Evolutionary conservation across 2,329 filamentous ascomycete genomes (phyloP), one percentile per base, ranked within the genome.

Genomic region (Rutstroemia sp.): DNA sequence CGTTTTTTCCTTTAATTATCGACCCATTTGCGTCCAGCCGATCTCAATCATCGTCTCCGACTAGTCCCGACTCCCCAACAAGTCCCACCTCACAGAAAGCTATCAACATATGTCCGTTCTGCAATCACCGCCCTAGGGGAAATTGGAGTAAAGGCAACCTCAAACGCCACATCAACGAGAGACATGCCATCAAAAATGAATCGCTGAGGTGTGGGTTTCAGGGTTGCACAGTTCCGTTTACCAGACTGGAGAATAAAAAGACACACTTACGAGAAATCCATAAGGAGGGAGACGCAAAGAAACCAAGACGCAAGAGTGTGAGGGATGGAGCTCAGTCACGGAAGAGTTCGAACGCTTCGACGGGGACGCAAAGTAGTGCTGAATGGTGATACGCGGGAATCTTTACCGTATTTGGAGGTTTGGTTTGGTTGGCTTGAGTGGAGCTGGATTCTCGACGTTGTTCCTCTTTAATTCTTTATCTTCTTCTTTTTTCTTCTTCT

Each of bases 81-180:
- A n/a, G 44, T 25, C 47, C 21, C 6, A 45, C 7, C 44, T 19
- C 42, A 12, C 42, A 48, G 12, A 42, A 34, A 23, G 42, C 8
- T 17, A 14, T 10, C n/a, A 7, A 1, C 41, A 34, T 3, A 17
- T 1, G 14, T 19, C 25, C 5, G 7, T n/a, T 21, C 17, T 67
- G 64, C 42, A 46, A 37, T 16, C 63, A 66, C 48, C 38, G 56
- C 4, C 61, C 64, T 5, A 49, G 45, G 3, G 66, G 66, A 17
- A 55, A 64, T 45, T 67, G 64, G 64, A 66, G 63, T 56, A 48
- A 50, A 7, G 66, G 63, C 1, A 68, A 68, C 21, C 51, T 68
- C 3, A 59, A 58, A 5, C 56, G 65, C 4, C 65, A 67, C 39
- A 61, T 62, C 23, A 57, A 58, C 14, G 65, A 60, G 3, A 64